phyloP scores from a whole-genome alignment of 148 eudicot genomes.

The Rhododendron williamsianum region DNA sequence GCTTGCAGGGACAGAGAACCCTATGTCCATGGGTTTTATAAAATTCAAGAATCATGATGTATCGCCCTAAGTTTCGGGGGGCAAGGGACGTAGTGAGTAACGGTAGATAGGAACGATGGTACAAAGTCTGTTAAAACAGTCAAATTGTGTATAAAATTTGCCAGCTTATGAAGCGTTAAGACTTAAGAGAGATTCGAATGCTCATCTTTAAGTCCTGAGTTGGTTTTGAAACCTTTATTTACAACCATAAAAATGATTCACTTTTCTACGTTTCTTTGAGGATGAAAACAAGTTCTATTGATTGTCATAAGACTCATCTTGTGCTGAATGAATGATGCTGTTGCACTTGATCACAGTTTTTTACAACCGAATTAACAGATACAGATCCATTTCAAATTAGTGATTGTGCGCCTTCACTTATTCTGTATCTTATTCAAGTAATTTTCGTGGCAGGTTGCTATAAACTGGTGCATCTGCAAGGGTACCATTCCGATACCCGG shows the following conservation, averaged over 20 bases:
- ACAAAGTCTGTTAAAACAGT: background rate
- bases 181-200: background rate
- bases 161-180: too few species aligned
- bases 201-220: constrained; percentile 1
- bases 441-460: constrained; percentile 56
- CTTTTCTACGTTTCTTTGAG: background rate
- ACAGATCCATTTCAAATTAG: background rate
- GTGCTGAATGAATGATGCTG: background rate
- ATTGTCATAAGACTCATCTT: background rate
- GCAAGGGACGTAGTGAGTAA: background rate
- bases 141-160: background rate
- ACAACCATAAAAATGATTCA: constrained; percentile 2
- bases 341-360: background rate
- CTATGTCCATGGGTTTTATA: background rate
- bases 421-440: background rate
- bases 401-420: background rate
- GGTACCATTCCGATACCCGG: constrained; percentile 93
- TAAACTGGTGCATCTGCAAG: constrained; percentile 94
- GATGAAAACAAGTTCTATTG: background rate
- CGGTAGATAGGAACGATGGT: background rate
- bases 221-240: background rate
- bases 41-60: background rate
- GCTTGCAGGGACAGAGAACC: background rate
- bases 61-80: background rate
- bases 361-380: background rate